phyloP scores from a whole-genome alignment of 768 basidiomycete genomes.

The Kwoniella europaea region DNA sequence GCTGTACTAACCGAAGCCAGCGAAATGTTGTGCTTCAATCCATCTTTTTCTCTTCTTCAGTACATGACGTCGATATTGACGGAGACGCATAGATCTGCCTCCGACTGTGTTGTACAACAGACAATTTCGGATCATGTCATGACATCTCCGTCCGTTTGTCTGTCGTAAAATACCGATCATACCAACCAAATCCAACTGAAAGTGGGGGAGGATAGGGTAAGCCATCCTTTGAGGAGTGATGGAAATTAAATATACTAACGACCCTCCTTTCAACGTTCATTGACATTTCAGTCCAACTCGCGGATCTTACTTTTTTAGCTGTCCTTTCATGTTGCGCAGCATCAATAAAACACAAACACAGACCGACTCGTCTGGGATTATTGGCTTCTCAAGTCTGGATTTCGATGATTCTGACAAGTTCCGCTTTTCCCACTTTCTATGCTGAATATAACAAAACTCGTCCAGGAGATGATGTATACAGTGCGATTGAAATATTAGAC shows the following conservation, averaged over 20 bases:
- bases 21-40: not conserved
- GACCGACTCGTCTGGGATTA: not conserved
- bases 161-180: not conserved
- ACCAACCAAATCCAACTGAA: not conserved
- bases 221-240: slow-evolving; percentile 7
- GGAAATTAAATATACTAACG: not conserved
- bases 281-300: not conserved
- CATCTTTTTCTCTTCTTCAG: not conserved
- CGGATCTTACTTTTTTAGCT: slow-evolving; percentile 2
- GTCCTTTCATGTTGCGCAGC: not conserved
- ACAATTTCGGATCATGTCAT: not conserved
- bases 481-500: not conserved
- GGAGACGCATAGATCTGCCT: not conserved
- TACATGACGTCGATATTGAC: not conserved
- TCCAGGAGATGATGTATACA: not conserved
- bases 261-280: slow-evolving; percentile 2
- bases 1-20: not conserved
- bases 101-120: not conserved
- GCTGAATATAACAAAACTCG: not conserved
- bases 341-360: not conserved
- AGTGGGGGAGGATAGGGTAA: slow-evolving; percentile 5
- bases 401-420: not conserved
- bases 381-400: not conserved
- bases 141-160: not conserved
- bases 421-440: not conserved